Evolutionary conservation across 257 asterid species (phyloP), one percentile per base, ranked within the genome.

Genomic region (Solanum clarkiae): DNA sequence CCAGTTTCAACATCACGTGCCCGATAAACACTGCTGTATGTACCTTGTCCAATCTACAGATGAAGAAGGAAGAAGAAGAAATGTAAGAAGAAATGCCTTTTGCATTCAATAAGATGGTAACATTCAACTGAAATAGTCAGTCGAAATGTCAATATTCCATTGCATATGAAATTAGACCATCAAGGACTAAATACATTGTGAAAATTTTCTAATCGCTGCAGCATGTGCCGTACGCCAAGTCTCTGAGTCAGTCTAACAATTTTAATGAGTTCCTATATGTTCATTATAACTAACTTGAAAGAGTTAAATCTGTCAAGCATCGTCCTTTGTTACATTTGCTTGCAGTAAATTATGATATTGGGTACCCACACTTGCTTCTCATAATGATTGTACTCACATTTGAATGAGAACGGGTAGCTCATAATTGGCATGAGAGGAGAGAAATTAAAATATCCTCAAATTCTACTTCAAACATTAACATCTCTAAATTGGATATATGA

Each of bases 1-100:
- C 98, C 98, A 2, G 89, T 95, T 70, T 95, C 93, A 71, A 95
- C 24, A 66, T 95, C 84, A 1, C 95, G 93, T 1, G 99, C 99
- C 2, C 98, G 93, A 85, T 97, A 95, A 24, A 97, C 99, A 82
- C 92, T 91, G 86, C 98, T 97, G 84, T 97, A 97, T 26, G 99
- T 95, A 17, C 99, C 99, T 90, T 95, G 97, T 81, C 99, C 99
- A 87, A 97, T 97, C 98, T 97, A 74, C 68, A 82, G 44, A 87
- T 16, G 63, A 44, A 83, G 22, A 81, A 84, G 56, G 47, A 53
- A 77, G 22, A 75, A 49, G 51, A 77, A 10, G 24, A 16, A 14
- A 49, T 49, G 81, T 75, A 24, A 49, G 81, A 49, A 75, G 62
- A 49, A 49, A 75, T n/a, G 20, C 15, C 36, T 9, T 75, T 24